These are phyloP conservation scores for Fusarium clavum DNA, from an alignment of 2,329 filamentous ascomycete species.

Conservation along the genomic window DNA sequence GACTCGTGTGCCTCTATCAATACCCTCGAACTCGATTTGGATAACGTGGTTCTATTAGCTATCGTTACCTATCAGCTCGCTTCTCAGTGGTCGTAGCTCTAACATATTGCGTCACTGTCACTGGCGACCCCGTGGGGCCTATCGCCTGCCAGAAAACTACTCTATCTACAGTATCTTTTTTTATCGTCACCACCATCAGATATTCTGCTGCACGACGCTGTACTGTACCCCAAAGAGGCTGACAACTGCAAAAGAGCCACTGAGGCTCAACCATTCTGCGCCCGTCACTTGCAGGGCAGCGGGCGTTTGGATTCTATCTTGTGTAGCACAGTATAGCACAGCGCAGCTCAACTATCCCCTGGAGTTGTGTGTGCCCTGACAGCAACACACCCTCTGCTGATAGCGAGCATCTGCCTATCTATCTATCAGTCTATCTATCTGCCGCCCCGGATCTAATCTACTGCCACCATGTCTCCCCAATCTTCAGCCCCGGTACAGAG, in stretches of 20 bases:
- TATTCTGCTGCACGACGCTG: conserved; percentile 23
- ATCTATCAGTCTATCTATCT: conserved; percentile 4
- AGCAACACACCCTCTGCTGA: conserved; percentile 30
- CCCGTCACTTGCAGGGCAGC: conserved; percentile 45
- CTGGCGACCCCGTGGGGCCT: conserved; percentile 41
- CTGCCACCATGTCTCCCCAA: conserved; percentile 62
- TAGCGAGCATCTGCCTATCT: neutral
- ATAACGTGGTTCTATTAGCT: conserved; percentile 49
- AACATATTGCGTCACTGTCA: conserved; percentile 47
- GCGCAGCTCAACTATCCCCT: conserved; percentile 6
- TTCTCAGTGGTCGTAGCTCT: conserved; percentile 46
- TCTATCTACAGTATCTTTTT: conserved; percentile 21
- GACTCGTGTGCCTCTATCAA: conserved; percentile 33
- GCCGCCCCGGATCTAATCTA: conserved; percentile 25
- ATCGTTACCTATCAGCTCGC: conserved; percentile 40
- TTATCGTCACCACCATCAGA: conserved; percentile 29
- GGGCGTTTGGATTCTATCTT: conserved; percentile 41
- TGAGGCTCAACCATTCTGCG: conserved; percentile 43
- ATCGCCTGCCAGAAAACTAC: conserved; percentile 23
- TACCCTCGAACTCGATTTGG: conserved; percentile 38
- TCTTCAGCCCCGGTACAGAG: conserved; percentile 62
- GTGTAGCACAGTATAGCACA: conserved; percentile 28
- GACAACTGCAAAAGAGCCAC: conserved; percentile 34
- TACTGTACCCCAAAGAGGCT: conserved; percentile 27
- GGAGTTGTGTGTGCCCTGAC: conserved; percentile 32